A percentile compares a stretch with the other conserved stretches of the same genome.
Conservation (phyloP, 225 moss, liverwort and hornwort species). For the Pleurozium schreberi region DNA sequence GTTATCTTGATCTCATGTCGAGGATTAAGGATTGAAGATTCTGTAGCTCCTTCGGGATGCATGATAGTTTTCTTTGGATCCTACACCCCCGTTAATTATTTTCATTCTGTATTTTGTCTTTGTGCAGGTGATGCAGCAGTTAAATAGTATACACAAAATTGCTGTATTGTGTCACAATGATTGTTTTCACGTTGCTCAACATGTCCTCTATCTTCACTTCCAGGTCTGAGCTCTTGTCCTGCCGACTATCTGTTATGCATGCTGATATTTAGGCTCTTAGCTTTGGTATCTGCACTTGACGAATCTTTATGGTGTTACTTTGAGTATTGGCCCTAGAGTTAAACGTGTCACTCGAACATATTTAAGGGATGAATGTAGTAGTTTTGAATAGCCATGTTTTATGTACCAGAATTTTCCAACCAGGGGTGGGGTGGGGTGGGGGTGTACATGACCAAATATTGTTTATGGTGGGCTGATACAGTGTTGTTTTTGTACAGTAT, state of each 20-base stretch:
- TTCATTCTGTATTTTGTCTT: neutral
- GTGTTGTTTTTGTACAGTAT: slow-evolving; percentile 47
- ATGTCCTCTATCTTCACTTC: slow-evolving; percentile 56
- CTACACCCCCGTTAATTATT: neutral
- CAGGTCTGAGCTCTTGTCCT: slow-evolving; percentile 45
- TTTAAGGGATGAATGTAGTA: neutral
- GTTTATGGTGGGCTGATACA: neutral
- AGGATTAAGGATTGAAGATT: neutral
- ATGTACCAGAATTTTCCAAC: neutral
- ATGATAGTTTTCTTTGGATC: neutral
- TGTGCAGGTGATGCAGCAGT: slow-evolving; percentile 45
- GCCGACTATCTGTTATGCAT: neutral
- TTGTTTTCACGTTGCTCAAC: slow-evolving; percentile 74
- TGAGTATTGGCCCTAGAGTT: neutral
- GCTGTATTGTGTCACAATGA: slow-evolving; percentile 82
- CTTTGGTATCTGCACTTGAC: neutral
- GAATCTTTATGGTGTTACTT: neutral
- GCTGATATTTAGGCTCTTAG: neutral
- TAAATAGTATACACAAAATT: slow-evolving; percentile 58
- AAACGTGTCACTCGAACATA: neutral
- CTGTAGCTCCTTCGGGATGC: neutral
- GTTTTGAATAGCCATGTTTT: neutral
- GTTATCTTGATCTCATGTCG: neutral
- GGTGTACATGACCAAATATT: neutral
- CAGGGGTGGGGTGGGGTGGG: neutral